Base-by-base conservation (phyloP, 257 asterid species). In the Craterostigma plantagineum region DNA sequence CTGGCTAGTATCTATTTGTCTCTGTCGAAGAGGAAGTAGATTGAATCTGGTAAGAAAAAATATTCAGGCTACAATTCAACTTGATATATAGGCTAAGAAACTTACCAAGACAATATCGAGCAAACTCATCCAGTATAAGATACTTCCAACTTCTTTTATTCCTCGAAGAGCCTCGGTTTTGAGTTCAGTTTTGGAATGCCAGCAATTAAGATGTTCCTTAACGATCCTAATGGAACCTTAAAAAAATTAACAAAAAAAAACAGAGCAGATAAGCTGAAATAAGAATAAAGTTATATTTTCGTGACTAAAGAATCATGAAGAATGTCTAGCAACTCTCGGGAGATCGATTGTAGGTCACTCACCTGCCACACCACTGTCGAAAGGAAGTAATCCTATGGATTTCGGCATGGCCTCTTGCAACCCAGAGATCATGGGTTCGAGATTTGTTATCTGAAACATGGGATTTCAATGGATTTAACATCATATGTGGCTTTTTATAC, bases 361-460 rank as follows among this genome's bases (percentile, higher is more conserved):
- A 82, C 98, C 98, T 65, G 91, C 65, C 51, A 90, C 75, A 51
- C 98, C 98, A 48, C 92, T 87, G 63, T 90, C 95, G 50, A 83
- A 90, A 55, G 98, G 72, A 68, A 90, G 92, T 49, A 90, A 62
- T 37, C 92, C 98, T 48, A 90, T 71, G 34, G 98, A 90, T 58
- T 79, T 90, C 36, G 95, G 98, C 57, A 90, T 69, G 53, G 77
- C 91, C 62, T 90, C 91, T 75, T 83, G 95, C 69, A 90, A 53
- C 43, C 77, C 82, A 7, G 79, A 60, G 64, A 79, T 75, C 78
- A 90, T 53, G 54, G 95, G 93, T 74, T 90, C 98, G 11, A 83
- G 72, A 34, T 63, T 64, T 43, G 95, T 76, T 33, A 90, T 75
- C 98, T 87, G 76, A 10, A 33, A 57, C 64, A 49, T 18, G 52